Base-by-base conservation (phyloP, 345 rosid genomes). In the Diplotaxis tenuifolia region DNA sequence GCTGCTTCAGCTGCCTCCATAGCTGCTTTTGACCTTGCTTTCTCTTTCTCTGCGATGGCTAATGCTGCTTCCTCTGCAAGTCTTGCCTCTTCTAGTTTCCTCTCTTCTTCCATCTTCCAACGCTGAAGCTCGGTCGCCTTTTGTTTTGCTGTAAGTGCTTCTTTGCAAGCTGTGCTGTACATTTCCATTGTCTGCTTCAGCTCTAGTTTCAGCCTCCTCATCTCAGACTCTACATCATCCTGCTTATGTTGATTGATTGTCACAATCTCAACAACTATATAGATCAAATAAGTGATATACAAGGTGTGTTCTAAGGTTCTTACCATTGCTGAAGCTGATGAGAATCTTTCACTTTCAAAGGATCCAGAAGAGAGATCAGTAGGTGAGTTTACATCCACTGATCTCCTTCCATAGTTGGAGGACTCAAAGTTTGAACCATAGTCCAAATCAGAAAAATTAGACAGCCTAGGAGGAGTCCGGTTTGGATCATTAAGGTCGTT, bases 1-100 rank as follows among this genome's bases (percentile, higher is more conserved):
- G 97, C 84, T 21, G 96, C 97, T 78, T 89, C 97, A 2, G 98
- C 97, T 16, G 89, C 90, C 65, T 91, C 97, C 5, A 91, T 84
- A 19, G 97, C 96, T 27, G 89, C 93, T 80, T 58, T 92, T 7
- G 97, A 89, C 80, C 83, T 95, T 16, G 91, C 96, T 72, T 83
- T 89, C 82, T 95, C 98, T 84, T 62, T 86, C 73, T 94, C 95
- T 29, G 86, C 98, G 16, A 89, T 75, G 1, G 89, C 86, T 42
- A 89, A 65, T 11, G 97, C 96, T 19, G 96, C 82, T 80, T 89
- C 97, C 73, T 88, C 96, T 0, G 93, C 88, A 38, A 78, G 57
- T 47, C 86, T 76, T n/a, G 96, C 92, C 78, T 91, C 95, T 76
- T 85, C 95, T 21, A 88, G 53, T 68, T 83, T 90, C 74, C 86